Conservation (phyloP, 1,284 basidiomycete genomes). For the Boletellus sp. region DNA sequence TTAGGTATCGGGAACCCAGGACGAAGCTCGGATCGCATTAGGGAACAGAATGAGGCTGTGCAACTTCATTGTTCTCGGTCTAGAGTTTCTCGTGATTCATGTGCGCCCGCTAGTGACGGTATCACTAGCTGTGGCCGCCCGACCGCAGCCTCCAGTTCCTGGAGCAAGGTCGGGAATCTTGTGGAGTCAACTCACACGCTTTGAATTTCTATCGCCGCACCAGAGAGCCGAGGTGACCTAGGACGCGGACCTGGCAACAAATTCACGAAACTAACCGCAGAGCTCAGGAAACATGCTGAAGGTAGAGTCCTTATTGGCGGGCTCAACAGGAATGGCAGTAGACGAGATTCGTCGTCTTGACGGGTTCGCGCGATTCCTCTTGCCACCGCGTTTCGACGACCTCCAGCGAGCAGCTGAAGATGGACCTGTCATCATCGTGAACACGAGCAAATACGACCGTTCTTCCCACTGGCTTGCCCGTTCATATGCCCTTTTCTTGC, state of each 20-base stretch:
- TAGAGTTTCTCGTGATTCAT: no score
- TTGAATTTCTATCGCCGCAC: constrained; percentile 1
- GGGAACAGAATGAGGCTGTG: no score
- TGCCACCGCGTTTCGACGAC: constrained; percentile 15
- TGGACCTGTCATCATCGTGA: constrained; percentile 26
- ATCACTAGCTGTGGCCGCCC: no score
- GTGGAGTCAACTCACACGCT: neutral
- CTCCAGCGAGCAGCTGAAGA: constrained; percentile 25
- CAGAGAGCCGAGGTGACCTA: neutral
- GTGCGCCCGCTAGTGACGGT: no score
- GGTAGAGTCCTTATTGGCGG: neutral
- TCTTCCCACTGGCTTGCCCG: constrained; percentile 3
- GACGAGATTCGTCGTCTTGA: constrained; percentile 15
- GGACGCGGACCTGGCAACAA: neutral
- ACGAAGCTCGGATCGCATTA: no score
- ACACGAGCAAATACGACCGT: neutral
- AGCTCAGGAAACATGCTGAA: neutral
- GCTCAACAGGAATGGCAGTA: constrained; percentile 4
- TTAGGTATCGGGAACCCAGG: no score
- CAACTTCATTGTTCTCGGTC: no score
- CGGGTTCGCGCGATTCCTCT: constrained; percentile 23
- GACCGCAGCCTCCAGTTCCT: neutral
- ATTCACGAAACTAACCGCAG: neutral
- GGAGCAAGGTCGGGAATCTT: neutral
- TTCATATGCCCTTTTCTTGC: constrained; percentile 7